Evolutionary conservation across 495 filamentous ascomycete genomes (phyloP).

Genomic region (Oidiodendron maius): DNA sequence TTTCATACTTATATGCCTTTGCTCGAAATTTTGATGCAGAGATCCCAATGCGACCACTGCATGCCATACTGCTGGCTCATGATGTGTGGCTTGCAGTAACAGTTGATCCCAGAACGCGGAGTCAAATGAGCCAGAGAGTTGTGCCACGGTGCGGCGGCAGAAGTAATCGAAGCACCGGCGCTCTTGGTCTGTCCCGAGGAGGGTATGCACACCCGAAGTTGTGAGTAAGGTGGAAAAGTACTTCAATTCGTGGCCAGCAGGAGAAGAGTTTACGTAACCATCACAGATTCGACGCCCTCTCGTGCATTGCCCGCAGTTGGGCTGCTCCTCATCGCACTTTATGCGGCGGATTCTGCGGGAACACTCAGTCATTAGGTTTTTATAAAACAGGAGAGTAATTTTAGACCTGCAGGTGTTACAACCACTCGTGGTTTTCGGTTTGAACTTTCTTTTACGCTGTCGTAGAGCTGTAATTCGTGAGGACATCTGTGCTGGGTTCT

Average conservation of each 20-base stretch:
- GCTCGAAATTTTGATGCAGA: neutral
- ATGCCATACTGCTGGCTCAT: conserved; percentile 8
- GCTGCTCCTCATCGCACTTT: conserved; percentile 20
- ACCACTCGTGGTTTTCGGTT: neutral
- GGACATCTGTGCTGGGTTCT: too few species aligned
- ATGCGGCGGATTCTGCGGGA: conserved; percentile 8
- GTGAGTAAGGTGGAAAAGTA: neutral
- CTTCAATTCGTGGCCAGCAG: neutral
- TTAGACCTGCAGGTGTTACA: conserved; percentile 14
- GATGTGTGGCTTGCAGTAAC: conserved; percentile 25
- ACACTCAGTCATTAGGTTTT: neutral
- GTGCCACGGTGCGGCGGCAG: conserved; percentile 28
- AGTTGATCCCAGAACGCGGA: conserved; percentile 40
- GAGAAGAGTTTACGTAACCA: conserved; percentile 11
- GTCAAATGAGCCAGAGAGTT: conserved; percentile 38
- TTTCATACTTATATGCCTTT: neutral
- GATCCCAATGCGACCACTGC: conserved; percentile 8
- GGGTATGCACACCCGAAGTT: neutral
- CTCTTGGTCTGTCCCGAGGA: conserved; percentile 15
- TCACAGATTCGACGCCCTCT: conserved; percentile 10
- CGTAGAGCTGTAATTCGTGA: too few species aligned
- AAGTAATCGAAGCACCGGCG: conserved; percentile 32
- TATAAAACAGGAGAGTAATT: neutral
- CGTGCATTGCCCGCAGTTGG: conserved; percentile 4
- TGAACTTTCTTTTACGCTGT: conserved; percentile 2